A percentile compares a stretch with the other conserved stretches of the same genome.
phyloP scores from a whole-genome alignment of 768 basidiomycete species.

The Tulasnella sp. region DNA sequence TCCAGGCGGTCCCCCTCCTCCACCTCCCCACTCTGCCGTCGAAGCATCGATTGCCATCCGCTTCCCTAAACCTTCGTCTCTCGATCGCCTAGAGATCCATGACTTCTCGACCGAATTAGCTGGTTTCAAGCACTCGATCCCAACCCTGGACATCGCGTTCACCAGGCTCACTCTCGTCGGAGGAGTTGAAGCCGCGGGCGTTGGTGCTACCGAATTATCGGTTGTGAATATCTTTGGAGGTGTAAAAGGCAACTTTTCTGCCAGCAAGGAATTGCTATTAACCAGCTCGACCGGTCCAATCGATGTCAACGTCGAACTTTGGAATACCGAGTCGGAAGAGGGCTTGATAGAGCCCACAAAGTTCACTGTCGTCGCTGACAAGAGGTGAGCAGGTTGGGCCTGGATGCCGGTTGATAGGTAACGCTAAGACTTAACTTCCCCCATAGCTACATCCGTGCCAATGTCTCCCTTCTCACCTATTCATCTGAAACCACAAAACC shows the following conservation, averaged over 20 bases:
- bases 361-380: neutral
- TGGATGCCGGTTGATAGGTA: neutral
- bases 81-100: neutral
- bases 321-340: neutral
- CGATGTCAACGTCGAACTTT: constrained; percentile 4
- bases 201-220: neutral
- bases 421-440: neutral
- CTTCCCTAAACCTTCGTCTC: neutral
- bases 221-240: constrained; percentile 4
- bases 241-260: constrained; percentile 1
- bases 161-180: constrained; percentile 9
- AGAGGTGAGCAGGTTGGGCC: neutral
- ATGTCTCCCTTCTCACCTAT: constrained; percentile 5
- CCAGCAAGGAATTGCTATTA: neutral
- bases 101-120: constrained; percentile 7
- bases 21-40: neutral
- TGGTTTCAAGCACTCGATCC: constrained; percentile 1
- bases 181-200: neutral
- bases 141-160: neutral
- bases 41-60: neutral
- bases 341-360: neutral
- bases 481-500: neutral
- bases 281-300: neutral
- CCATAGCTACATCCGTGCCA: neutral
- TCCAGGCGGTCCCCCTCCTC: neutral